Percentiles rank a stretch among this genome's conserved stretches.
Evolutionary conservation across 1,139 yeast species (phyloP).

Genomic region (Pichia sp.): DNA sequence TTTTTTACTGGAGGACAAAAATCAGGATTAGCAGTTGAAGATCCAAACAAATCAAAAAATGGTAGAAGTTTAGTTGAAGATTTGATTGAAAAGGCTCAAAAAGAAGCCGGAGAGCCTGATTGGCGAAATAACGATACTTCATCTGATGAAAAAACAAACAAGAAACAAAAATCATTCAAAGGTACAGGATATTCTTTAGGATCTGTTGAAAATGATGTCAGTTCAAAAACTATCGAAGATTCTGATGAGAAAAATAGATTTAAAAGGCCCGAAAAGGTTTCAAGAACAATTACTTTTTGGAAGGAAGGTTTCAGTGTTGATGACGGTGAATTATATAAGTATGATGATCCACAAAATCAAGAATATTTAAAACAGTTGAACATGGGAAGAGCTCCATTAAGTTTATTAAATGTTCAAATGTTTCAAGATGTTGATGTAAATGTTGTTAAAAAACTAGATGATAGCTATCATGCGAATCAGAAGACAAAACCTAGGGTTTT

Average conservation of each 20-base stretch:
- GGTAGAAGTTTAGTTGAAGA: slow-evolving; percentile 42
- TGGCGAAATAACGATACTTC: slow-evolving; percentile 26
- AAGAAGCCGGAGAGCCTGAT: slow-evolving; percentile 35
- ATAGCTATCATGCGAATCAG: slow-evolving; percentile 73
- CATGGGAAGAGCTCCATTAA: slow-evolving; percentile 89
- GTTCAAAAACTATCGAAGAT: slow-evolving; percentile 31
- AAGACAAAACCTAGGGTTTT: slow-evolving; percentile 39
- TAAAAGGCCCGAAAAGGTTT: slow-evolving; percentile 45
- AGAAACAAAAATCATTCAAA: slow-evolving; percentile 35
- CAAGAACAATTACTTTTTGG: slow-evolving; percentile 87
- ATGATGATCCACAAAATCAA: slow-evolving; percentile 86
- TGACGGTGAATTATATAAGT: slow-evolving; percentile 77
- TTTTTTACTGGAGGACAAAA: slow-evolving; percentile 95
- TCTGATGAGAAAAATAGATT: slow-evolving; percentile 25
- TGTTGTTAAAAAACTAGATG: slow-evolving; percentile 75
- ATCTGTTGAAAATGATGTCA: slow-evolving; percentile 40
- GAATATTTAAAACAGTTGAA: slow-evolving; percentile 73
- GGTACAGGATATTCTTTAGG: slow-evolving; percentile 88
- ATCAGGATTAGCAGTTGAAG: slow-evolving; percentile 88
- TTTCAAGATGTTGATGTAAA: slow-evolving; percentile 97
- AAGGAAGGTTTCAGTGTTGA: slow-evolving; percentile 93
- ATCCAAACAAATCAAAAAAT: slow-evolving; percentile 55
- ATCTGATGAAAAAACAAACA: slow-evolving; percentile 35
- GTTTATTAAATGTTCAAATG: slow-evolving; percentile 70
- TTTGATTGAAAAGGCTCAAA: slow-evolving; percentile 54